Conservation (phyloP, 2,329 filamentous ascomycete species). For the Sphaceloma murrayae region DNA sequence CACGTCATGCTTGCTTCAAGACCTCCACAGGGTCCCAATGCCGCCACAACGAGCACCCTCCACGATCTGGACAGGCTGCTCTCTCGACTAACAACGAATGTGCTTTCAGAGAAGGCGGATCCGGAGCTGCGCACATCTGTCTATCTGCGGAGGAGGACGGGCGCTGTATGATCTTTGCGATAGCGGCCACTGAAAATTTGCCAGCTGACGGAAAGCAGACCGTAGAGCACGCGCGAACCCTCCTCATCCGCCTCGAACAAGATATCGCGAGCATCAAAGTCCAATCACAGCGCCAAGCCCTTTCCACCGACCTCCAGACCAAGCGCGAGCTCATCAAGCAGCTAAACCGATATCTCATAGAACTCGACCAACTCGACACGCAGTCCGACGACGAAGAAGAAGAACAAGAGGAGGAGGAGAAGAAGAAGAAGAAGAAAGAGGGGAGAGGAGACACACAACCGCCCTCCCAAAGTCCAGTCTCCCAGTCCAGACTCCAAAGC, state of each 20-base stretch:
- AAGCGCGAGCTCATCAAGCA: slow-evolving; percentile 59
- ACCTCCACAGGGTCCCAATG: neutral
- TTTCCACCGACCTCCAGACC: slow-evolving; percentile 53
- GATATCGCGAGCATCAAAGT: slow-evolving; percentile 52
- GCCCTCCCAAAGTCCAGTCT: too few species aligned
- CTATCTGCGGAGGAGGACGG: slow-evolving; percentile 55
- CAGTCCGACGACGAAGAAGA: slow-evolving; percentile 32
- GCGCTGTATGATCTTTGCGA: slow-evolving; percentile 37
- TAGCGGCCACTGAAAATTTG: neutral
- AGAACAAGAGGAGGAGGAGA: too few species aligned
- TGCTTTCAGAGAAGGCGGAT: slow-evolving; percentile 51
- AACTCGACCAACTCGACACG: slow-evolving; percentile 53
- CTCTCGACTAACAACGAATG: slow-evolving; percentile 53
- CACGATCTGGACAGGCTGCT: slow-evolving; percentile 55
- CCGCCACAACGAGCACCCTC: slow-evolving; percentile 9
- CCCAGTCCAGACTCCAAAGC: slow-evolving; percentile 23
- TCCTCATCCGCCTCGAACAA: slow-evolving; percentile 63
- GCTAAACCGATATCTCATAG: slow-evolving; percentile 55
- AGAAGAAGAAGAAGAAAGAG: too few species aligned
- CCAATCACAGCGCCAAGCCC: slow-evolving; percentile 48
- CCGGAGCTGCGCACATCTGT: slow-evolving; percentile 51
- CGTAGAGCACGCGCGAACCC: slow-evolving; percentile 58
- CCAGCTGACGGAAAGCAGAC: slow-evolving; percentile 42
- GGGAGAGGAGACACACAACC: too few species aligned
- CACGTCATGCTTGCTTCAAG: slow-evolving; percentile 6